Base-by-base conservation (phyloP, 2,329 filamentous ascomycete species). In the Dactylonectria estremocensis region DNA sequence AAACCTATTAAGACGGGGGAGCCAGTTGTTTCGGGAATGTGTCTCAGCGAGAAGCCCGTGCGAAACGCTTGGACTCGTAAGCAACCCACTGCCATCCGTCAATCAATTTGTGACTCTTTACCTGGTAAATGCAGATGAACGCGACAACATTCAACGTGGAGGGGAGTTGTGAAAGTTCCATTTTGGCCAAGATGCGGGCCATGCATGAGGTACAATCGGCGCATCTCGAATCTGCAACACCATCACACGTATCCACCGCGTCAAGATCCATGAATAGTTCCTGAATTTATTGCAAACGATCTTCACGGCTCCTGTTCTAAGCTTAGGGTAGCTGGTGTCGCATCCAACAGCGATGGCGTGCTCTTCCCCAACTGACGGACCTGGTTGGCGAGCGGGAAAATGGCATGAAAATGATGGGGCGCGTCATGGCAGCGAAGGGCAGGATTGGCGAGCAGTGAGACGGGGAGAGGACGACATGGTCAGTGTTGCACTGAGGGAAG, bases 11-110 rank as follows among this genome's bases (percentile, higher is more conserved):
- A 7, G 33, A 14, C 46, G n/a, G 49, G 46, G 48, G 28, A 60
- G 55, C 55, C 59, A 49, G 31, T 54, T 43, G 62, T 64, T 64
- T 64, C 49, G 55, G 45, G 3, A 16, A 35, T 13, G 46, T 28
- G 61, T 64, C 53, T 64, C 61, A 59, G 43, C 50, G 43, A 31
- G 28, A 63, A 28, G 53, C 37, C 24, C 31, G 45, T 58, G 54
- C 46, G 35, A 54, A 58, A 58, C 55, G 57, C 40, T 40, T 50
- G 46, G 61, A 64, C 48, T 54, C 31, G 49, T 54, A 28, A 46
- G 57, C 40, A 20, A 10, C 14, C 18, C 33, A 31, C 33, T 31
- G 33, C 1, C 8, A 52, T 33, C 22, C 14, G 14, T n/a, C 45
- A 28, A 50, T 24, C 3, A 24, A 31, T 18, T 14, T 16, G 18